Conservation (phyloP, 2,329 filamentous ascomycete species). For the Hymenotorrendiella dingleyae region DNA sequence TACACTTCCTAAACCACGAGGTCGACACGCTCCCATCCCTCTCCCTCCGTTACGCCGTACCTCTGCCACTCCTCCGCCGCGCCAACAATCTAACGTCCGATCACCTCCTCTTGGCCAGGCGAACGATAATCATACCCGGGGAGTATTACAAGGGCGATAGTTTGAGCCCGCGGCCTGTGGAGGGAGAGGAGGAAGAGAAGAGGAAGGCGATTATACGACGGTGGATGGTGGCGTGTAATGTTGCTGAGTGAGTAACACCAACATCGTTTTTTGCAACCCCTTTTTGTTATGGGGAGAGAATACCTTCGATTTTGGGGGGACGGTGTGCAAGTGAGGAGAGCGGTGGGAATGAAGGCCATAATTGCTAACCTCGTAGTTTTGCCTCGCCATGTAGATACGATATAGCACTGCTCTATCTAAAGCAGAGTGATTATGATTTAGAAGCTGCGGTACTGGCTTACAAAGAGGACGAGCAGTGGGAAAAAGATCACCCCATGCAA, state of each 20-base stretch:
- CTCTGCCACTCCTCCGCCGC: constrained; percentile 53
- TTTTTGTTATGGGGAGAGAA: neutral
- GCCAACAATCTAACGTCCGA: constrained; percentile 68
- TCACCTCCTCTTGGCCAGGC: constrained; percentile 62
- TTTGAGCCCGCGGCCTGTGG: constrained; percentile 64
- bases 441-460: constrained; percentile 58
- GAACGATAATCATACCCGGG: constrained; percentile 66
- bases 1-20: constrained; percentile 70
- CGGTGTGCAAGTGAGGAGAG: neutral
- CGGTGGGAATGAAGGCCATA: neutral
- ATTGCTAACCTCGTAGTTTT: constrained; percentile 29
- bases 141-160: constrained; percentile 63
- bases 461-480: constrained; percentile 70
- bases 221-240: constrained; percentile 76
- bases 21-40: constrained; percentile 63
- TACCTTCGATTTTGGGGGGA: neutral
- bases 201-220: constrained; percentile 65
- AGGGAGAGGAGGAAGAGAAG: constrained; percentile 67
- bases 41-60: constrained; percentile 66
- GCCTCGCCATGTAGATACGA: constrained; percentile 47
- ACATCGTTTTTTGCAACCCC: too few species aligned
- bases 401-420: constrained; percentile 67
- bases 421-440: constrained; percentile 63
- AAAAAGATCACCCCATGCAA: constrained; percentile 58
- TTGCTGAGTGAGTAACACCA: constrained; percentile 60